Conservation (phyloP, 345 rosid species). For the Conringia planisiliqua region DNA sequence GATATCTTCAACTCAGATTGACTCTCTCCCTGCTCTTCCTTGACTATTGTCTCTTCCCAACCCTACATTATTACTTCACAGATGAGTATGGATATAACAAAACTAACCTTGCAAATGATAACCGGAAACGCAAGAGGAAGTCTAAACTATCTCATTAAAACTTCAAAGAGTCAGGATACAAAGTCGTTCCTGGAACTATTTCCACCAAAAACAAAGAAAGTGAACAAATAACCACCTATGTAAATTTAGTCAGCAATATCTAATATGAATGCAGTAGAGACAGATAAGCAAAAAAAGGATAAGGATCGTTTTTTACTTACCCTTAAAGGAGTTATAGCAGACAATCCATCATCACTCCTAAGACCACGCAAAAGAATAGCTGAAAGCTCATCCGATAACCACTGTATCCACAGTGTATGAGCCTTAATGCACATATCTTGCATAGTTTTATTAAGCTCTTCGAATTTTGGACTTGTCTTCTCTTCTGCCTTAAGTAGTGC, state of each 20-base stretch:
- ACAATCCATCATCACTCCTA: slow-evolving; percentile 74
- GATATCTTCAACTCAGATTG: slow-evolving; percentile 82
- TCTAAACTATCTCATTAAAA: background rate
- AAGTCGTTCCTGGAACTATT: background rate
- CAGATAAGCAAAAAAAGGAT: slow-evolving; percentile 5
- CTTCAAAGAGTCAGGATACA: background rate
- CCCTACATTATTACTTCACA: slow-evolving; percentile 56
- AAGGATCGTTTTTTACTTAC: slow-evolving; percentile 37
- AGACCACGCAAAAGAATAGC: slow-evolving; percentile 65
- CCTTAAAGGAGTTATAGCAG: slow-evolving; percentile 70
- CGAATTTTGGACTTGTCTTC: slow-evolving; percentile 65
- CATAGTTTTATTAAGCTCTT: slow-evolving; percentile 53
- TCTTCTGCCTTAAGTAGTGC: slow-evolving; percentile 88
- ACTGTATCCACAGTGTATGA: slow-evolving; percentile 83
- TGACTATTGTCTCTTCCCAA: slow-evolving; percentile 93
- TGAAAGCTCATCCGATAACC: slow-evolving; percentile 85
- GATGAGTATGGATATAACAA: slow-evolving; percentile 23
- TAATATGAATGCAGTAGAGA: background rate
- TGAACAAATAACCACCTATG: slow-evolving; percentile 1
- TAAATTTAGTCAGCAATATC: background rate
- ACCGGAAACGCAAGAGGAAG: background rate
- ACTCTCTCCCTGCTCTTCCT: slow-evolving; percentile 72
- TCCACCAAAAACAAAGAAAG: background rate
- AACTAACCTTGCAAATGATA: slow-evolving; percentile 1
- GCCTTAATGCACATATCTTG: slow-evolving; percentile 84